phyloP scores from a whole-genome alignment of 208 protist genomes.

The Crithidia brevicula region DNA sequence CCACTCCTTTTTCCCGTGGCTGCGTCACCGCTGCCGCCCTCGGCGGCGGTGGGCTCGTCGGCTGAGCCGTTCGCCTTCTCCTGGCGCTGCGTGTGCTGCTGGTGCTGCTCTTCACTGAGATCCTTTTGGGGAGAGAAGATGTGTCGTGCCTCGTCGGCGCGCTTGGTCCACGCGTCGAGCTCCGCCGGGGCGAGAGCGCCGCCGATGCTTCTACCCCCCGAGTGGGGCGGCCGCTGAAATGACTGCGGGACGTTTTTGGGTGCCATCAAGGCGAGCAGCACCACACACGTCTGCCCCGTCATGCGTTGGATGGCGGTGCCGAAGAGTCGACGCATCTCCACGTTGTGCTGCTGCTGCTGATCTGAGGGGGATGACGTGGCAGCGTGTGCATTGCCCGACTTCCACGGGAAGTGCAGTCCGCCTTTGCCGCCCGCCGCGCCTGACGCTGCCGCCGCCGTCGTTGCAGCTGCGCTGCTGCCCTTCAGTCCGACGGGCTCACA shows the following conservation, averaged over 20 bases:
- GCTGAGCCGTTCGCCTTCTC: not conserved
- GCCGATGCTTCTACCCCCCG: conserved; percentile 7
- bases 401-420: conserved; percentile 5
- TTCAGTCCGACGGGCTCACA: conserved; percentile 19
- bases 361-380: not conserved
- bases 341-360: conserved; percentile 19
- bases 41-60: conserved; percentile 6
- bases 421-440: not conserved
- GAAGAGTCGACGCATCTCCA: conserved; percentile 36
- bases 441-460: not conserved
- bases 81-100: not conserved
- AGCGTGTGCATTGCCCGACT: not conserved
- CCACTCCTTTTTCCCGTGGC: not conserved
- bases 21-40: not conserved
- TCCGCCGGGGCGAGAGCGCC: conserved; percentile 16
- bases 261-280: conserved; percentile 42
- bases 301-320: conserved; percentile 37
- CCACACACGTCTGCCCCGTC: conserved; percentile 45
- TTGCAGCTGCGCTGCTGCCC: not conserved
- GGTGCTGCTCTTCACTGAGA: not conserved
- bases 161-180: conserved; percentile 12
- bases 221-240: conserved; percentile 3
- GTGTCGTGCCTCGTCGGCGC: conserved; percentile 13
- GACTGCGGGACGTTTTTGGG: conserved; percentile 19
- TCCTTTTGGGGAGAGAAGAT: conserved; percentile 18